phyloP scores from a whole-genome alignment of 2,329 filamentous ascomycete genomes.

The Diaporthe vaccinii region DNA sequence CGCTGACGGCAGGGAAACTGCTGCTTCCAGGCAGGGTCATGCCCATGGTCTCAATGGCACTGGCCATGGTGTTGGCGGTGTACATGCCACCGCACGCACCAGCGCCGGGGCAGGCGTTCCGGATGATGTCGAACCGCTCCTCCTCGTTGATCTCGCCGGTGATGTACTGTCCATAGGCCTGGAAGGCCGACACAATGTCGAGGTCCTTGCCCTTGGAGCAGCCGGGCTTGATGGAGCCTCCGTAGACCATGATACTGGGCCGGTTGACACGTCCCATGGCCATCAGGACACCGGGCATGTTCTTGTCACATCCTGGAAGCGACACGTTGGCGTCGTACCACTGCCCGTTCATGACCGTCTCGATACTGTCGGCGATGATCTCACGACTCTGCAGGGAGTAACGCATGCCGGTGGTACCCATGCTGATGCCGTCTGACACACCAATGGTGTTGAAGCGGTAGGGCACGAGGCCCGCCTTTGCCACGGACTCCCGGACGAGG shows the following conservation, averaged over 20 bases:
- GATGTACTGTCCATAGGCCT: constrained; percentile 96
- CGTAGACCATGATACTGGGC: constrained; percentile 97
- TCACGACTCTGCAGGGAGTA: constrained; percentile 95
- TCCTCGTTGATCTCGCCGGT: constrained; percentile 92
- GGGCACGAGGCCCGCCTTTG: constrained; percentile 82
- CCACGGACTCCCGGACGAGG: constrained; percentile 74
- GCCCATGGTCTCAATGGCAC: constrained; percentile 78
- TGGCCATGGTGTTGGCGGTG: constrained; percentile 83
- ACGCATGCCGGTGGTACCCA: constrained; percentile 98
- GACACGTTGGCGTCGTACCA: constrained; percentile 99
- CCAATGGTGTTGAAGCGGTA: constrained; percentile 99
- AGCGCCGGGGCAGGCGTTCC: constrained; percentile 87
- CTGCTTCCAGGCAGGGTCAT: constrained; percentile 88
- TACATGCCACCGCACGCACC: constrained; percentile 92
- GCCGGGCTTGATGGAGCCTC: constrained; percentile 92
- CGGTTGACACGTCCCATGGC: constrained; percentile 96
- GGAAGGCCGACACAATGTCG: constrained; percentile 97
- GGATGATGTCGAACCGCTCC: constrained; percentile 93
- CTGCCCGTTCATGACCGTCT: constrained; percentile 98
- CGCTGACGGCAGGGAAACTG: constrained; percentile 81
- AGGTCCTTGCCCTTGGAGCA: constrained; percentile 85
- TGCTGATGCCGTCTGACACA: constrained; percentile 96
- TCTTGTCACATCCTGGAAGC: constrained; percentile 98
- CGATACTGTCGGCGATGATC: constrained; percentile 97
- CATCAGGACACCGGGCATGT: constrained; percentile 94